A percentile compares a stretch with the other conserved stretches of the same genome.
Conservation (phyloP, 108 stramenopile species). For the Skeletonema menzelii region DNA sequence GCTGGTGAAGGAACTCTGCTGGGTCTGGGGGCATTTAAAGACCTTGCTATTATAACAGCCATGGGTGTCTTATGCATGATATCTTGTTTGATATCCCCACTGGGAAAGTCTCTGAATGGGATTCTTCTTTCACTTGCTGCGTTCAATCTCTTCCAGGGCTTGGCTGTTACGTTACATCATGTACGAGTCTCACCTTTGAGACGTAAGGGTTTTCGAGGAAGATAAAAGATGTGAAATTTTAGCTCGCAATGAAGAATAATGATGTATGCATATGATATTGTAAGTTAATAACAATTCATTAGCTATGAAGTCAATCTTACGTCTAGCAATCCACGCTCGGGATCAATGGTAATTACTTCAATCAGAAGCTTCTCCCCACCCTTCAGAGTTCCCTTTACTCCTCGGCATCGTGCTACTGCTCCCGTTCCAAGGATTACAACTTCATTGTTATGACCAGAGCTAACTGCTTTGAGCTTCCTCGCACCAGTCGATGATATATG, state of each 20-base stretch:
- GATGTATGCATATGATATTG: background rate
- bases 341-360: slow-evolving; percentile 54
- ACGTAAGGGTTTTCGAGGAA: slow-evolving; percentile 19
- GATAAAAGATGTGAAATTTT: background rate
- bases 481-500: slow-evolving; percentile 36
- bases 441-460: slow-evolving; percentile 68
- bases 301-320: slow-evolving; percentile 33
- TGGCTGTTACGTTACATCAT: slow-evolving; percentile 64
- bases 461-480: slow-evolving; percentile 48
- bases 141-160: slow-evolving; percentile 58
- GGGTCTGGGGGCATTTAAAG: slow-evolving; percentile 61
- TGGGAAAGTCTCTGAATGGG: slow-evolving; percentile 66
- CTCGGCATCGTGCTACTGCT: slow-evolving; percentile 47
- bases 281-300: background rate
- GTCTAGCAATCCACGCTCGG: slow-evolving; percentile 45
- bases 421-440: slow-evolving; percentile 66
- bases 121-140: slow-evolving; percentile 65
- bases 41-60: slow-evolving; percentile 62
- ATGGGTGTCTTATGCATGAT: slow-evolving; percentile 59
- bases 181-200: slow-evolving; percentile 64
- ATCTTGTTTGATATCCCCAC: slow-evolving; percentile 50
- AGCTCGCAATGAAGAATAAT: background rate
- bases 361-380: slow-evolving; percentile 61
- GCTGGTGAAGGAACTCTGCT: slow-evolving; percentile 84
- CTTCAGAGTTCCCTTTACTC: slow-evolving; percentile 55